Percentiles rank a stretch among this genome's conserved stretches.
Evolutionary conservation across 1,284 basidiomycete species (phyloP).

Genomic region (Tylopilus sp.): DNA sequence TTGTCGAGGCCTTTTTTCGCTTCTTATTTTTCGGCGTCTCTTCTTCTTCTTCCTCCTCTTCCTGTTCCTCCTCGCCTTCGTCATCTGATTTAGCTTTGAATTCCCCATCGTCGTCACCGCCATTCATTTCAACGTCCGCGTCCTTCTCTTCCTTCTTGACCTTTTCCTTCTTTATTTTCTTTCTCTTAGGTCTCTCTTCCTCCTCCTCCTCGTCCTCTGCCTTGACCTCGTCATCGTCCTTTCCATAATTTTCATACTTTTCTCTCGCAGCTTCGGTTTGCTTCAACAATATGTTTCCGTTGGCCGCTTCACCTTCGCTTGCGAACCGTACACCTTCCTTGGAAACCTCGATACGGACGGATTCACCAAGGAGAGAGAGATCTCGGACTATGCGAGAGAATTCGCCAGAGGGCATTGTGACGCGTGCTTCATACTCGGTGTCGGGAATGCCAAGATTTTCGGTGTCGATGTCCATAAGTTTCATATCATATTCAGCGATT

Average conservation of each 20-base stretch:
- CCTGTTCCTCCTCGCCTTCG: slow-evolving; percentile 62
- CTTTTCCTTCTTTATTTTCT: slow-evolving; percentile 57
- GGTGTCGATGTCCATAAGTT: slow-evolving; percentile 98
- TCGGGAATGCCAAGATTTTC: slow-evolving; percentile 98
- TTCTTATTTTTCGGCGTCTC: slow-evolving; percentile 59
- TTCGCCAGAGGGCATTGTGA: slow-evolving; percentile 87
- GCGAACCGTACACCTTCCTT: slow-evolving; percentile 97
- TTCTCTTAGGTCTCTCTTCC: slow-evolving; percentile 49
- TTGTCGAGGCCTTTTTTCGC: slow-evolving; percentile 61
- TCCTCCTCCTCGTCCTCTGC: slow-evolving; percentile 50
- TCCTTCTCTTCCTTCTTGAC: slow-evolving; percentile 55
- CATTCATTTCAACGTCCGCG: slow-evolving; percentile 51
- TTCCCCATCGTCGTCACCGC: slow-evolving; percentile 51
- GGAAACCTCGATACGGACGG: slow-evolving; percentile 92
- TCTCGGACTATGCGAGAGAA: slow-evolving; percentile 94
- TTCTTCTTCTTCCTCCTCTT: slow-evolving; percentile 54
- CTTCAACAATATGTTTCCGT: slow-evolving; percentile 87
- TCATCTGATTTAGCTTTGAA: slow-evolving; percentile 56
- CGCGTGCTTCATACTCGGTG: slow-evolving; percentile 94
- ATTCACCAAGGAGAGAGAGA: slow-evolving; percentile 90
- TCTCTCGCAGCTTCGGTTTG: slow-evolving; percentile 59
- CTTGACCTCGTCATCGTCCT: slow-evolving; percentile 57
- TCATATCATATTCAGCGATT: slow-evolving; percentile 98
- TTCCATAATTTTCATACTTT: slow-evolving; percentile 55
- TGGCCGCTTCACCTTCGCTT: slow-evolving; percentile 93